Percentiles rank a stretch among this genome's conserved stretches.
phyloP scores from a whole-genome alignment of 2,329 filamentous ascomycete species.

The Xylariaceae sp. region DNA sequence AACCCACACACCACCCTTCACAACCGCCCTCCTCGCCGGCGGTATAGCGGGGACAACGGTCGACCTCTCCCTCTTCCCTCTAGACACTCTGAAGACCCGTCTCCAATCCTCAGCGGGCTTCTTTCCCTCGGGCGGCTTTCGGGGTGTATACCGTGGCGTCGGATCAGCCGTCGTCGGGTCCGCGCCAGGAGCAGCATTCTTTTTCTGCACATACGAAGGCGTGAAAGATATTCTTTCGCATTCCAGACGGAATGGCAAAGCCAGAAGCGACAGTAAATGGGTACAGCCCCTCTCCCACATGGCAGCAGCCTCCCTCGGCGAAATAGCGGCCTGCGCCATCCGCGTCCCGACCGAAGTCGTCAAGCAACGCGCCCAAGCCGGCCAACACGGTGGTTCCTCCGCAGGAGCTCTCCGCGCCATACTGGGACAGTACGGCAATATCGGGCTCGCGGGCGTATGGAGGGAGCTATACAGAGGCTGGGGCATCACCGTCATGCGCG shows the following conservation, averaged over 20 bases:
- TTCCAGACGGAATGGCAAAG: slow-evolving; percentile 13
- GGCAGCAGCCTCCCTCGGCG: slow-evolving; percentile 78
- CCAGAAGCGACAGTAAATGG: slow-evolving; percentile 24
- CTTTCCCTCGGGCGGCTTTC: slow-evolving; percentile 80
- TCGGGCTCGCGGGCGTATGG: slow-evolving; percentile 60
- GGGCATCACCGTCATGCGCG: slow-evolving; percentile 86
- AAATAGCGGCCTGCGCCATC: slow-evolving; percentile 87
- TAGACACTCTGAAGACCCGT: slow-evolving; percentile 98
- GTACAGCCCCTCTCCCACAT: slow-evolving; percentile 61
- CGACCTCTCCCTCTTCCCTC: slow-evolving; percentile 92
- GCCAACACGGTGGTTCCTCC: slow-evolving; percentile 70
- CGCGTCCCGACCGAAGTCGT: slow-evolving; percentile 94
- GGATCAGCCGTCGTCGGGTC: slow-evolving; percentile 87
- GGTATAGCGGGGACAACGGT: slow-evolving; percentile 91
- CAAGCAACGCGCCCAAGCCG: slow-evolving; percentile 93
- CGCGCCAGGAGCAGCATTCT: slow-evolving; percentile 89
- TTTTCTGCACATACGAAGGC: slow-evolving; percentile 92
- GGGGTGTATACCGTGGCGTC: slow-evolving; percentile 87
- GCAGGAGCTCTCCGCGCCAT: slow-evolving; percentile 67
- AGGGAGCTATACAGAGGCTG: slow-evolving; percentile 88
- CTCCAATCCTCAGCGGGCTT: slow-evolving; percentile 80
- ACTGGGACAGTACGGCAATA: slow-evolving; percentile 42
- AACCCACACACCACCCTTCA: slow-evolving; percentile 45
- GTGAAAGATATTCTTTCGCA: slow-evolving; percentile 47
- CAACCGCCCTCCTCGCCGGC: slow-evolving; percentile 69